phyloP scores from a whole-genome alignment of 2,329 filamentous ascomycete species.

The Cryphonectria radicalis region DNA sequence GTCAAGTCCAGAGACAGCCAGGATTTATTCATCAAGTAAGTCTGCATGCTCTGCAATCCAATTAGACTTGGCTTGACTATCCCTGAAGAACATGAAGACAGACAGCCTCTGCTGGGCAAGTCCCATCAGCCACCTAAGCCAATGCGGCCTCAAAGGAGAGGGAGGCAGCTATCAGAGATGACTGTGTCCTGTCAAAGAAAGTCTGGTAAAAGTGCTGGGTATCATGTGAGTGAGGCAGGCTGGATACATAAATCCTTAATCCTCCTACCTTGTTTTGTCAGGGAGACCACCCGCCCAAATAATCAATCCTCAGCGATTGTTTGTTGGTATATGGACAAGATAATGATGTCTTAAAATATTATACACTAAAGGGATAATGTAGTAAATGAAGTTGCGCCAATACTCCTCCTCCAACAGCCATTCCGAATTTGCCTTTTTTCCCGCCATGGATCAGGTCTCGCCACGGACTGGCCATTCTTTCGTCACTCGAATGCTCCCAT shows the following conservation, averaged over 20 bases:
- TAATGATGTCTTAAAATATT: not conserved
- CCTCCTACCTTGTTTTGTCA: not conserved
- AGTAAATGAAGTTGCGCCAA: not conserved
- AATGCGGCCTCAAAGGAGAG: not conserved
- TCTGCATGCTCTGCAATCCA: not conserved
- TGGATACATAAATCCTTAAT: not conserved
- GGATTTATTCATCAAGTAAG: not conserved
- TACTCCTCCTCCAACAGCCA: not conserved
- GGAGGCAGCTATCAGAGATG: not conserved
- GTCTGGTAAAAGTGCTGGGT: not conserved
- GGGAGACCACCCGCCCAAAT: not conserved
- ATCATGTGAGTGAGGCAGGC: not conserved
- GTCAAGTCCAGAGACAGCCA: not conserved
- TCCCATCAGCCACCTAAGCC: not conserved
- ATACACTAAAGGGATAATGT: not conserved
- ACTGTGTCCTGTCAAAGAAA: not conserved
- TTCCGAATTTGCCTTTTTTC: not conserved
- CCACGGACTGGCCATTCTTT: constrained; percentile 10
- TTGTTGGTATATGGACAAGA: not conserved
- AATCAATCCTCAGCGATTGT: not conserved
- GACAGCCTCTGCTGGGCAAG: not conserved
- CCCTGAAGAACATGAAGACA: not conserved
- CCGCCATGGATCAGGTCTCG: not conserved
- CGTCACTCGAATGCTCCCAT: constrained; percentile 9
- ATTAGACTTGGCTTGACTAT: not conserved